These are phyloP conservation scores for Camellia sinensis DNA, from an alignment of 148 eudicot species.

Conservation along the genomic window DNA sequence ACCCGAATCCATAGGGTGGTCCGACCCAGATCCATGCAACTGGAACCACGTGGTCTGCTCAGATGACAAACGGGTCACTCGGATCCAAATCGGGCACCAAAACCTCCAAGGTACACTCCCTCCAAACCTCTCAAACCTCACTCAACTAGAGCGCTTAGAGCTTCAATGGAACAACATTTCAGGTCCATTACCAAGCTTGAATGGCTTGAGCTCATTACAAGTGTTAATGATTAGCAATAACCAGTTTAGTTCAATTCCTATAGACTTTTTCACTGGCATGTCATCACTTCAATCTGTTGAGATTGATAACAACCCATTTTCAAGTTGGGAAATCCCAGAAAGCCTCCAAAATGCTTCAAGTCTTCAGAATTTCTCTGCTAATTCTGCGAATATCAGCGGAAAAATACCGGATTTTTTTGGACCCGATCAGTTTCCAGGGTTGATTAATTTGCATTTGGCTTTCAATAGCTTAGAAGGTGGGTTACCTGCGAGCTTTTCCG, in stretches of 20 bases:
- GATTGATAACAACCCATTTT: constrained; percentile 70
- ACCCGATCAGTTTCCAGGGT: constrained; percentile 65
- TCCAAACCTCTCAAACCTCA: constrained; percentile 38
- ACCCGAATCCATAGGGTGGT: constrained; percentile 53
- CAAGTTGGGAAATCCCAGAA: constrained; percentile 65
- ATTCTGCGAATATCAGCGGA: constrained; percentile 67
- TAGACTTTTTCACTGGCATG: constrained; percentile 70
- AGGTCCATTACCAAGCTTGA: constrained; percentile 66
- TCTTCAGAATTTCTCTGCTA: constrained; percentile 81
- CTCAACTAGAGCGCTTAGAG: constrained; percentile 69
- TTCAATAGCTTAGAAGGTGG: constrained; percentile 71
- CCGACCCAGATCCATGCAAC: constrained; percentile 82
- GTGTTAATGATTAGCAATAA: constrained; percentile 77
- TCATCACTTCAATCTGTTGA: constrained; percentile 71
- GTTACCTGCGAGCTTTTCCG: constrained; percentile 62
- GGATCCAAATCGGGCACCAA: constrained; percentile 86
- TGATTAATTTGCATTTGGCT: constrained; percentile 69
- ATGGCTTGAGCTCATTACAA: constrained; percentile 57
- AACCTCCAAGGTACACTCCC: constrained; percentile 82
- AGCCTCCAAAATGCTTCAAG: constrained; percentile 53
- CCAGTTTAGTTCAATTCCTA: constrained; percentile 56
- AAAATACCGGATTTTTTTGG: constrained; percentile 69
- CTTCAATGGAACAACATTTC: constrained; percentile 79
- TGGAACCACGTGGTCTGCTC: constrained; percentile 69
- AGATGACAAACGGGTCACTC: constrained; percentile 56